A percentile compares a stretch with the other conserved stretches of the same genome.
Evolutionary conservation across 1,139 yeast species (phyloP).

Genomic region (Hanseniaspora gamundiae): DNA sequence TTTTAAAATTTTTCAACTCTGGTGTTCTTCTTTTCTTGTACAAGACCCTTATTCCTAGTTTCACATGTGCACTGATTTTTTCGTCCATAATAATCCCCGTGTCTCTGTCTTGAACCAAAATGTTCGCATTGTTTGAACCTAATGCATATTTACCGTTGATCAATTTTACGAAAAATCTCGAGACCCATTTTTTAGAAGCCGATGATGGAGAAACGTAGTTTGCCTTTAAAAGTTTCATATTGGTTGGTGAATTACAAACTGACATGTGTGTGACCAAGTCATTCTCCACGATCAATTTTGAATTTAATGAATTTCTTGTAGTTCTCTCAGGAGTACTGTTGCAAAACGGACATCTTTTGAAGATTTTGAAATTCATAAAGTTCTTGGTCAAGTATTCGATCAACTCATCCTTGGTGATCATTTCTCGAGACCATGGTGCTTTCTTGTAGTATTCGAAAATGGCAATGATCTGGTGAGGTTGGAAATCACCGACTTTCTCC

Average conservation of each 20-base stretch:
- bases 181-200: constrained; percentile 84
- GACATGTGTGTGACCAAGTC: constrained; percentile 82
- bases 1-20: constrained; percentile 42
- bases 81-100: constrained; percentile 86
- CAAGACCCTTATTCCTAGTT: constrained; percentile 73
- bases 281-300: constrained; percentile 22
- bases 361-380: constrained; percentile 18
- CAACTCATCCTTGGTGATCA: constrained; percentile 22
- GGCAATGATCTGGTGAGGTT: constrained; percentile 45
- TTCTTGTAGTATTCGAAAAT: constrained; percentile 29
- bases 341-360: constrained; percentile 61
- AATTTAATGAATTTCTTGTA: constrained; percentile 33
- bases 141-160: constrained; percentile 80
- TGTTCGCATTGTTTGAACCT: constrained; percentile 89
- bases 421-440: constrained; percentile 22
- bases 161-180: constrained; percentile 67
- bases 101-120: constrained; percentile 79
- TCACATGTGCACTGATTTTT: constrained; percentile 79
- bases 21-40: constrained; percentile 60
- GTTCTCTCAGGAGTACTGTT: constrained; percentile 43
- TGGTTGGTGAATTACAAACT: constrained; percentile 45
- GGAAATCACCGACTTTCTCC: constrained; percentile 34
- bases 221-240: constrained; percentile 51
- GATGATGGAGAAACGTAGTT: constrained; percentile 68
- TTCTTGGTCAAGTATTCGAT: constrained; percentile 6